Conservation (phyloP, 2,329 filamentous ascomycete genomes). For the Fusarium sp. region DNA sequence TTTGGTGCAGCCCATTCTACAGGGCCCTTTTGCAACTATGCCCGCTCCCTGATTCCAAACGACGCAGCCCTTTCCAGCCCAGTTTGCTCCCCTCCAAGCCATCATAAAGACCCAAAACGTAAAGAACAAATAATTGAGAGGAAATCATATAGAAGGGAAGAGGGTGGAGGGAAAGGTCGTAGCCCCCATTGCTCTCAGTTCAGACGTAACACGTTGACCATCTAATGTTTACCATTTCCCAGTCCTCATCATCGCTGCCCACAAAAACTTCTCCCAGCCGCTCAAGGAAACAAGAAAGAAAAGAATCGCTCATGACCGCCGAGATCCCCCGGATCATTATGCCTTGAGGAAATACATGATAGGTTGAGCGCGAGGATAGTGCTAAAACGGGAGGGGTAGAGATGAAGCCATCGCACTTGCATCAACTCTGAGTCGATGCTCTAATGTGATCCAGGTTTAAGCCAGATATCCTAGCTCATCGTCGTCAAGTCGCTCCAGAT, state of each 20-base stretch:
- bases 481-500: conserved; percentile 93
- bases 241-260: conserved; percentile 25
- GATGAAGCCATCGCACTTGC: background rate
- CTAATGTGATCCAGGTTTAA: conserved; percentile 60
- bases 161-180: conserved; percentile 1
- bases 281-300: conserved; percentile 34
- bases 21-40: conserved; percentile 27
- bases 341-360: conserved; percentile 20
- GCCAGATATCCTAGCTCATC: conserved; percentile 96
- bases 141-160: conserved; percentile 2
- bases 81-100: conserved; percentile 5
- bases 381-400: conserved; percentile 5
- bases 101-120: conserved; percentile 19
- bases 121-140: conserved; percentile 20
- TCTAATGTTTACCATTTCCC: conserved; percentile 38
- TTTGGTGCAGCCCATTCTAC: conserved; percentile 21
- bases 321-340: conserved; percentile 1
- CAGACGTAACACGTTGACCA: conserved; percentile 24
- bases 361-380: conserved; percentile 12
- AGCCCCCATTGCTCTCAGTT: conserved; percentile 8
- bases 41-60: conserved; percentile 12
- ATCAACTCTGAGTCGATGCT: background rate
- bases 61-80: conserved; percentile 1
- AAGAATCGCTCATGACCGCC: conserved; percentile 21
- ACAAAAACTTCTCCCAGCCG: conserved; percentile 18